A percentile compares a stretch with the other conserved stretches of the same genome.
Evolutionary conservation across 129 eudicot genomes (phyloP).

Genomic region (Kitagawia praeruptora): DNA sequence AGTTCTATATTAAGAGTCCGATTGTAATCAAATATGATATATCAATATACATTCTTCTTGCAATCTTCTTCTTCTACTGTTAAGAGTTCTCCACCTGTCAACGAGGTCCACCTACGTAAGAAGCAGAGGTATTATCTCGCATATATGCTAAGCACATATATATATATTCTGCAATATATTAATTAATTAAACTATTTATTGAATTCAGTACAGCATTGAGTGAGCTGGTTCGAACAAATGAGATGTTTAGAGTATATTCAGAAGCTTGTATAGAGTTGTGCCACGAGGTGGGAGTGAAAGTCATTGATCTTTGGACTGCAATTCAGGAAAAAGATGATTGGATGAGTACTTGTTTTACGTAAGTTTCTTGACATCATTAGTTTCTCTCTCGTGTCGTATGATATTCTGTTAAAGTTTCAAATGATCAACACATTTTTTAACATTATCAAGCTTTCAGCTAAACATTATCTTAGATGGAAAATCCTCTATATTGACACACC

Average conservation of each 20-base stretch:
- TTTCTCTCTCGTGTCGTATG: neutral
- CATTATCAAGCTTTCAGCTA: neutral
- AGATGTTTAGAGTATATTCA: constrained; percentile 62
- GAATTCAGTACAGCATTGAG: constrained; percentile 44
- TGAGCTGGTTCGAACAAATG: constrained; percentile 83
- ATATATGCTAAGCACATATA: neutral
- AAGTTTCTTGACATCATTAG: constrained; percentile 24
- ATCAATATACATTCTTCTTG: no score
- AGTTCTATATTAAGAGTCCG: no score
- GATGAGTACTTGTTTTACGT: constrained; percentile 67
- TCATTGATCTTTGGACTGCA: constrained; percentile 81
- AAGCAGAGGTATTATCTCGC: constrained; percentile 39
- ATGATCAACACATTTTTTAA: neutral
- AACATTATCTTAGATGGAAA: neutral
- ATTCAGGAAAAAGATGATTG: constrained; percentile 74
- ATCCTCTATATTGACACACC: neutral
- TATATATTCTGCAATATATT: neutral
- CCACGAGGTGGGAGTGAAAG: constrained; percentile 61
- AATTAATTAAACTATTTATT: neutral
- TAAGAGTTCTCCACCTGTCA: constrained; percentile 75
- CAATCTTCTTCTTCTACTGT: no score
- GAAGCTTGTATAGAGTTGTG: constrained; percentile 77
- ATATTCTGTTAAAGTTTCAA: neutral
- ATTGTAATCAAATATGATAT: no score
- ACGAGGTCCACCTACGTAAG: constrained; percentile 50